These are phyloP conservation scores for Flaveria linearis DNA, from an alignment of 129 eudicot species.

Conservation along the genomic window DNA sequence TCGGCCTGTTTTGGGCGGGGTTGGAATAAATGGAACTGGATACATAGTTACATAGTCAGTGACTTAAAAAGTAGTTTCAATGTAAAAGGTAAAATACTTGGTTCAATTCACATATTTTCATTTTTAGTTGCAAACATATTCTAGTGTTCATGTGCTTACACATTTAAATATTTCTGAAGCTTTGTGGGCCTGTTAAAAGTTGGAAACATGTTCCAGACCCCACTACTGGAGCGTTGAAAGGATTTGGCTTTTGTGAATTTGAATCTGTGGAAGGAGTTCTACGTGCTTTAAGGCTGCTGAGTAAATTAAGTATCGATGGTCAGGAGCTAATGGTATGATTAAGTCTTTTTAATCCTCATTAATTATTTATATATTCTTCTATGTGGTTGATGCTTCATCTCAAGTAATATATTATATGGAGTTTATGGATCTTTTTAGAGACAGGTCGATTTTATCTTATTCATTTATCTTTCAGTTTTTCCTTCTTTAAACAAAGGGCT, in stretches of 20 bases:
- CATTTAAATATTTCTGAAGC: conserved; percentile 42
- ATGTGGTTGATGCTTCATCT: not conserved
- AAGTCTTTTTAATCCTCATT: conserved; percentile 6
- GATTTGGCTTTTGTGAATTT: conserved; percentile 96
- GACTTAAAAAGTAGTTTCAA: not conserved
- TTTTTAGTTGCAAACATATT: not conserved
- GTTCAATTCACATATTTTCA: not conserved
- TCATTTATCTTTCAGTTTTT: conserved; percentile 2
- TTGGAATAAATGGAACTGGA: not conserved
- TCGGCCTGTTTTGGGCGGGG: not conserved
- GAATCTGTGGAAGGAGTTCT: conserved; percentile 96
- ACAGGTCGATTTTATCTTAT: not conserved
- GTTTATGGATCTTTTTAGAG: not conserved
- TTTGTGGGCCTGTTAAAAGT: conserved; percentile 93
- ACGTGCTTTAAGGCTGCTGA: conserved; percentile 83
- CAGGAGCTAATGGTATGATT: conserved; percentile 80
- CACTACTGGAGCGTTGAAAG: conserved; percentile 69
- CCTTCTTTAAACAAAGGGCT: not conserved
- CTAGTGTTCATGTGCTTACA: conserved; percentile 3
- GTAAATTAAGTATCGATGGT: conserved; percentile 87
- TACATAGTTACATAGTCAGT: not conserved
- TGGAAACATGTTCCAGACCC: conserved; percentile 98
- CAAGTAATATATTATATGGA: not conserved
- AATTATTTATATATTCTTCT: not conserved
- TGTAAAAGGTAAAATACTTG: not conserved